Base-by-base conservation (phyloP, 2,329 filamentous ascomycete species). In the Neonectria magnoliae region DNA sequence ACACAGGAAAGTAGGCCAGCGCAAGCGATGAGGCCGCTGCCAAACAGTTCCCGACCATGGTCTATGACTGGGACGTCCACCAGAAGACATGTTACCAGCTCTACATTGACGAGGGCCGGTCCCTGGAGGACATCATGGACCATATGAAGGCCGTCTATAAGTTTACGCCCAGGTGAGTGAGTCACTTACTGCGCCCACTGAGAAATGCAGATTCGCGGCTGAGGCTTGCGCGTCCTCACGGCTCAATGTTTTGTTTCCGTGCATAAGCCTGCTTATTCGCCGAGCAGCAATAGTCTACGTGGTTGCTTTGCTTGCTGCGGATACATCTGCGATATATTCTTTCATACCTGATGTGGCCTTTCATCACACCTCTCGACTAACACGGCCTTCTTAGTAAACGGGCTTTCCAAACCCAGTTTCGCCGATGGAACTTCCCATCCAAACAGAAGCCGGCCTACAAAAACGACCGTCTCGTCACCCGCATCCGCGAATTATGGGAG, bases 401-500 rank as follows among this genome's bases (percentile, higher is more conserved):
- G 65, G 90, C 90, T 47, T 93, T 91, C 66, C 91, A 93, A 77
- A 88, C 85, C 4, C 91, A 93, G 71, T 93, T 94, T 79, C 91
- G 89, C 74, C 84, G 88, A 76, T 96, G 93, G 93, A 86, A 88
- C 8, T 95, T 96, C 71, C 92, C 92, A 14, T 87, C 85, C 62
- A 93, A 93, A 76, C 89, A 92, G 70, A 89, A 90, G 64, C 89
- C 89, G 1, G 89, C 90, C 1, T 88, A 93, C 75, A 91, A 91
- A 73, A 91, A 93, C 75, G 82, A 84, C 14, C 82, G 82, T 25
- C 85, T 95, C 8, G 87, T 92, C 44, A 85, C 85, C 18, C 88
- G 93, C 31, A 85, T 95, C 65, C 90, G 89, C 74, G 87, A 94
- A 79, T 83, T 96, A 72, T 96, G 93, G 93, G 90, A 93, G 76